These are phyloP conservation scores for Monilinia fructicola DNA, from an alignment of 2,329 filamentous ascomycete species.

Conservation along the genomic window DNA sequence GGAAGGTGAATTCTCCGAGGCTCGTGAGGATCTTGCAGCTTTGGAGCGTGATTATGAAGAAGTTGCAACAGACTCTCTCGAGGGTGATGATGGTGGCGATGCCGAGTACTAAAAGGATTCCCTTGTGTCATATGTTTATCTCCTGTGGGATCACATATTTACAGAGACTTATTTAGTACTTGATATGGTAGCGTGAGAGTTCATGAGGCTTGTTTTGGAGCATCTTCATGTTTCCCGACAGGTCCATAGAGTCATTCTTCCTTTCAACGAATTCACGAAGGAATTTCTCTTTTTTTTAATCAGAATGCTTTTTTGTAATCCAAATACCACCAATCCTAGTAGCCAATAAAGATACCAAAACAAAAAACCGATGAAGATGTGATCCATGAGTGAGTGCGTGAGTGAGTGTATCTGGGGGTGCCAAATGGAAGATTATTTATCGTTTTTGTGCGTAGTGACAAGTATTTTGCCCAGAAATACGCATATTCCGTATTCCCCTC, in stretches of 20 bases:
- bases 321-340: conserved; percentile 26
- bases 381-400: background rate
- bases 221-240: conserved; percentile 35
- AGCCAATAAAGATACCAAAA: conserved; percentile 19
- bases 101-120: conserved; percentile 50
- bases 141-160: conserved; percentile 38
- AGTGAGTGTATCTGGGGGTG: background rate
- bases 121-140: conserved; percentile 33
- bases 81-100: conserved; percentile 58
- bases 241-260: conserved; percentile 31
- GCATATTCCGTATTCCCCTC: background rate
- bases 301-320: conserved; percentile 40
- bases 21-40: conserved; percentile 64
- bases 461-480: background rate
- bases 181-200: conserved; percentile 36
- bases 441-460: background rate
- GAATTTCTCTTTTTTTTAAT: conserved; percentile 37
- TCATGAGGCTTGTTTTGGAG: conserved; percentile 35
- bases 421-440: background rate
- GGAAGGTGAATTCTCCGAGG: conserved; percentile 66
- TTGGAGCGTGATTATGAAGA: conserved; percentile 66
- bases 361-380: conserved; percentile 1
- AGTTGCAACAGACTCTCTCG: conserved; percentile 56
- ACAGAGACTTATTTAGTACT: conserved; percentile 36
- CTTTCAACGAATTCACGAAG: conserved; percentile 34